A percentile compares a stretch with the other conserved stretches of the same genome.
These are phyloP conservation scores for Canavalia gladiata DNA, from an alignment of 306 rosid genomes.

Conservation along the genomic window DNA sequence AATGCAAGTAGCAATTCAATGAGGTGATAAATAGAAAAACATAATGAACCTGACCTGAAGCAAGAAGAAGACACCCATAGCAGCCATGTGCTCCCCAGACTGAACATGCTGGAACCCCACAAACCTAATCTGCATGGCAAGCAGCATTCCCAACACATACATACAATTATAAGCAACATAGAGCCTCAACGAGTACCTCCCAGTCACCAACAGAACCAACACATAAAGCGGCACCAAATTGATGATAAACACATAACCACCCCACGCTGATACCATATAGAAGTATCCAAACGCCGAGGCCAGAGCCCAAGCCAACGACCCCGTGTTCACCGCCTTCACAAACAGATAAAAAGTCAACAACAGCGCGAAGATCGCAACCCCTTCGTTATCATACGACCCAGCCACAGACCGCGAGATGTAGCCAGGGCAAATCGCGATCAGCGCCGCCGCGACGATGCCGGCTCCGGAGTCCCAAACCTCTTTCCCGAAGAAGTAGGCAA, in stretches of 20 bases:
- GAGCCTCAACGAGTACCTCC: conserved; percentile 89
- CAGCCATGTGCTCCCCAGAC: conserved; percentile 99
- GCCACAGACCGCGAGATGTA: conserved; percentile 97
- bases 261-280: conserved; percentile 99
- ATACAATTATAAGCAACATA: conserved; percentile 93
- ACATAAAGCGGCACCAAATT: conserved; percentile 91
- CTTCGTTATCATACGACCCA: conserved; percentile 97
- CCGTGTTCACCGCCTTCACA: conserved; percentile 94
- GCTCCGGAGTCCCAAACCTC: conserved; percentile 98
- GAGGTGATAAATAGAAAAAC: not conserved
- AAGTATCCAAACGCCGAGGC: conserved; percentile 96
- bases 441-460: conserved; percentile 89
- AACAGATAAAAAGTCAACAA: conserved; percentile 85
- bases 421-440: conserved; percentile 97
- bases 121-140: conserved; percentile 98
- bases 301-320: conserved; percentile 91
- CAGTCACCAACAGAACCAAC: conserved; percentile 82
- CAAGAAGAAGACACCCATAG: conserved; percentile 99
- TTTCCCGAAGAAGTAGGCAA: conserved; percentile 90
- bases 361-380: conserved; percentile 92
- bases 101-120: conserved; percentile 99
- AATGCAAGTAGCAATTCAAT: not conserved
- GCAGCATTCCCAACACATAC: conserved; percentile 94
- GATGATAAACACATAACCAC: conserved; percentile 93
- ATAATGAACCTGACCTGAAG: conserved; percentile 66